A percentile compares a stretch with the other conserved stretches of the same genome.
These are phyloP conservation scores for Conticribra guillardii DNA, from an alignment of 108 stramenopile species.

Conservation along the genomic window DNA sequence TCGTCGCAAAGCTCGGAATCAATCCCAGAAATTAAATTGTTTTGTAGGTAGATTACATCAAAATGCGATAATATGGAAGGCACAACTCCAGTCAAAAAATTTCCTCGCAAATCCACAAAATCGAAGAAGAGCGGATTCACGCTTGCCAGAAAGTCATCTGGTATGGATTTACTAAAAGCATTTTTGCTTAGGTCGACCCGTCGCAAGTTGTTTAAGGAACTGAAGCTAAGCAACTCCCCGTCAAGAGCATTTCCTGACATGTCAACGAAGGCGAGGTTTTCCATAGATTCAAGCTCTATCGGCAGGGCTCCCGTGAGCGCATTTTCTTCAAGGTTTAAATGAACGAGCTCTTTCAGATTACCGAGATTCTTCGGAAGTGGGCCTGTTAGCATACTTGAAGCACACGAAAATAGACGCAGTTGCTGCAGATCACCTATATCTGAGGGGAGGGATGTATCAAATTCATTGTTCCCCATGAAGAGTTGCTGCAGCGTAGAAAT, in stretches of 20 bases:
- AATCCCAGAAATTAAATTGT: slow-evolving; percentile 63
- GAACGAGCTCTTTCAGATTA: slow-evolving; percentile 48
- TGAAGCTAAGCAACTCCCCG: slow-evolving; percentile 33
- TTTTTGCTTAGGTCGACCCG: slow-evolving; percentile 42
- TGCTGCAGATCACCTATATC: slow-evolving; percentile 22
- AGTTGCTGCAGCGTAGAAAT: slow-evolving; percentile 33
- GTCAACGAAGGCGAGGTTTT: slow-evolving; percentile 33
- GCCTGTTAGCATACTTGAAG: slow-evolving; percentile 49
- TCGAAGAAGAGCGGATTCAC: slow-evolving; percentile 36
- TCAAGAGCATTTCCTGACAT: slow-evolving; percentile 32
- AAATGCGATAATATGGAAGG: slow-evolving; percentile 54
- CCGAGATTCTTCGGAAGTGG: slow-evolving; percentile 54
- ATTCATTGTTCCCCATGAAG: slow-evolving; percentile 26
- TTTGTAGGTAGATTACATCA: slow-evolving; percentile 57
- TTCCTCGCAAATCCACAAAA: slow-evolving; percentile 29
- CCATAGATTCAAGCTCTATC: slow-evolving; percentile 19
- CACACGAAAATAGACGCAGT: slow-evolving; percentile 27
- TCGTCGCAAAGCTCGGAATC: slow-evolving; percentile 56
- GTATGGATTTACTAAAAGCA: slow-evolving; percentile 17
- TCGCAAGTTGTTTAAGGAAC: slow-evolving; percentile 17
- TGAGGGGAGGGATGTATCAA: slow-evolving; percentile 28
- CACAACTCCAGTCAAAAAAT: slow-evolving; percentile 21
- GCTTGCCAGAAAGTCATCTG: slow-evolving; percentile 25
- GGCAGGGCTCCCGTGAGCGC: slow-evolving; percentile 37
- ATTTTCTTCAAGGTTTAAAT: slow-evolving; percentile 55